Percentiles rank a stretch among this genome's conserved stretches.
phyloP scores from a whole-genome alignment of 192 early-diverging fungal genomes.

The Coemansia sp. region DNA sequence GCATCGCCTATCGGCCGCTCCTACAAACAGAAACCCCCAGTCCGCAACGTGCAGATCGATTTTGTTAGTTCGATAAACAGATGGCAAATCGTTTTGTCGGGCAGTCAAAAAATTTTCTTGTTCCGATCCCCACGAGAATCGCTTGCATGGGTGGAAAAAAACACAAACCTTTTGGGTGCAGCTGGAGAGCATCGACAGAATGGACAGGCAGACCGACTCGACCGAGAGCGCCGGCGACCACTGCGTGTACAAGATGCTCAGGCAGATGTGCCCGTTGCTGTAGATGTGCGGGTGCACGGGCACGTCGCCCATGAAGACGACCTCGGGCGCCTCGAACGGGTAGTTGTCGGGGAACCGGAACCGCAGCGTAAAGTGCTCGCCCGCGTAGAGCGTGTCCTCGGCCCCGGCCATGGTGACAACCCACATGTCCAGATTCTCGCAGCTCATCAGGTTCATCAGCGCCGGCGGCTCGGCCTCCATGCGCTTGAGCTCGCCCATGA shows the following conservation, averaged over 20 bases:
- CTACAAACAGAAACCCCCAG: too few relatives aligned
- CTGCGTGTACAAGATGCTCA: slow-evolving; percentile 91
- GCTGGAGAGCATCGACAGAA: slow-evolving; percentile 92
- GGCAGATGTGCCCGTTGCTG: slow-evolving; percentile 93
- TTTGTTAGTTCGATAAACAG: slow-evolving; percentile 16
- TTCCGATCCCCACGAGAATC: too few relatives aligned
- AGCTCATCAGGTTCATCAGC: slow-evolving; percentile 9
- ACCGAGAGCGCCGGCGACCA: slow-evolving; percentile 93
- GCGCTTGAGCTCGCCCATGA: slow-evolving; percentile 28
- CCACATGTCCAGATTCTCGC: slow-evolving; percentile 52
- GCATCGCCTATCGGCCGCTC: slow-evolving; percentile 17
- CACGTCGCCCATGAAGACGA: slow-evolving; percentile 58
- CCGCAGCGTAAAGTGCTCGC: slow-evolving; percentile 53
- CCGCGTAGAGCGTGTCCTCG: slow-evolving; percentile 63
- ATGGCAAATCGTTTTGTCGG: neutral
- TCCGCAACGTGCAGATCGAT: neutral
- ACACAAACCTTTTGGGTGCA: slow-evolving; percentile 75
- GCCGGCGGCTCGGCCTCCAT: slow-evolving; percentile 16
- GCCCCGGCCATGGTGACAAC: slow-evolving; percentile 60
- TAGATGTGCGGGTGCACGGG: slow-evolving; percentile 78
- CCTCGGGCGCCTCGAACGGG: slow-evolving; percentile 72
- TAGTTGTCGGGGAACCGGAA: slow-evolving; percentile 69
- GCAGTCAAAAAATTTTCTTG: neutral
- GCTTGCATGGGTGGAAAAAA: too few relatives aligned
- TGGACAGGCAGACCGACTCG: slow-evolving; percentile 79